Evolutionary conservation across 805 yeast species (phyloP).

Genomic region (Starmerella lactis-condensi): DNA sequence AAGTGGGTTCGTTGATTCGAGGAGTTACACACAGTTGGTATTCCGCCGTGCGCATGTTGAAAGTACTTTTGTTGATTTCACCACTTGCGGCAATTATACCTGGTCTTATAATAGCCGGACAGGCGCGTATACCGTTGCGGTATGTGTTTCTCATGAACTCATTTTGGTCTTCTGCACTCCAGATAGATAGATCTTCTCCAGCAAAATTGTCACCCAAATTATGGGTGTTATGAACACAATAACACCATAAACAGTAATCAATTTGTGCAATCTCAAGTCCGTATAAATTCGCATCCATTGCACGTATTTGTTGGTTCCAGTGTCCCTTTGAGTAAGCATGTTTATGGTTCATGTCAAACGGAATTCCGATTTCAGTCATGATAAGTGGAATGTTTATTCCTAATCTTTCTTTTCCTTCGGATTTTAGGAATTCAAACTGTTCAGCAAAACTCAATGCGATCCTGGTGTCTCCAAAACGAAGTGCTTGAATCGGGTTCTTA

Average conservation of each 20-base stretch:
- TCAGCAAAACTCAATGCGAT: constrained; percentile 52
- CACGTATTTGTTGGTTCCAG: constrained; percentile 56
- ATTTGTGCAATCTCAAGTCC: constrained; percentile 62
- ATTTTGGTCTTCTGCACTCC: constrained; percentile 30
- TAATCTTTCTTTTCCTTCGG: constrained; percentile 42
- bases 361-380: constrained; percentile 93
- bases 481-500: constrained; percentile 54
- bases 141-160: constrained; percentile 6
- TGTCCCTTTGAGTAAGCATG: constrained; percentile 47
- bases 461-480: constrained; percentile 48
- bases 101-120: constrained; percentile 61
- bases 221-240: constrained; percentile 54
- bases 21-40: constrained; percentile 33
- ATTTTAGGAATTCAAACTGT: constrained; percentile 49
- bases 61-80: constrained; percentile 32
- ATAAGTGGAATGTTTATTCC: constrained; percentile 54
- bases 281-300: constrained; percentile 61
- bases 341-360: constrained; percentile 81
- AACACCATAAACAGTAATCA: constrained; percentile 75
- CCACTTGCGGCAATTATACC: constrained; percentile 52
- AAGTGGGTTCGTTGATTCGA: constrained; percentile 8
- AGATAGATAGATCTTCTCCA: constrained; percentile 80
- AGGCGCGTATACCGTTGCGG: constrained; percentile 51
- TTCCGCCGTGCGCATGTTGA: constrained; percentile 33
- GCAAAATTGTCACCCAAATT: constrained; percentile 87